Conservation (phyloP, 495 filamentous ascomycete species). For the Talaromyces liani region DNA sequence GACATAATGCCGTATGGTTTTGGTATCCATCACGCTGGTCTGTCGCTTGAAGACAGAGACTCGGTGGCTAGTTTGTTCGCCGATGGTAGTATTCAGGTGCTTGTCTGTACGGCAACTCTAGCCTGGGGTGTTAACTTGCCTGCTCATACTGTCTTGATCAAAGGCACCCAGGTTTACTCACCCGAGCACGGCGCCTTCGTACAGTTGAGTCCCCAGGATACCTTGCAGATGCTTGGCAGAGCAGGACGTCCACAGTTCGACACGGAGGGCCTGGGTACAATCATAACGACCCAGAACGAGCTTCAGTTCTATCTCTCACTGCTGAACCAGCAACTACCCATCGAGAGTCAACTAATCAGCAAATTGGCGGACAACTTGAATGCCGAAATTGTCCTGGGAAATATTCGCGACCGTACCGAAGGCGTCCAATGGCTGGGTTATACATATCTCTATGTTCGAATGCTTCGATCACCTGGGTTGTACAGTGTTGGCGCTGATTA, state of each 20-base stretch:
- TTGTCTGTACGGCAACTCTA: conserved; percentile 93
- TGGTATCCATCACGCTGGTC: conserved; percentile 95
- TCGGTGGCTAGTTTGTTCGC: conserved; percentile 93
- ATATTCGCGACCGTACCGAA: conserved; percentile 87
- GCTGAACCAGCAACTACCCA: conserved; percentile 93
- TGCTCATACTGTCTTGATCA: conserved; percentile 94
- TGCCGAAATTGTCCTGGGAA: conserved; percentile 92
- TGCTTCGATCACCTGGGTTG: conserved; percentile 90
- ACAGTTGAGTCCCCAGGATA: conserved; percentile 93
- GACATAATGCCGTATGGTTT: conserved; percentile 94
- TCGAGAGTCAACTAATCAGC: conserved; percentile 92
- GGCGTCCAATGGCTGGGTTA: conserved; percentile 98
- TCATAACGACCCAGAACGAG: conserved; percentile 91
- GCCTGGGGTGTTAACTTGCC: conserved; percentile 96
- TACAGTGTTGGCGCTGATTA: conserved; percentile 97
- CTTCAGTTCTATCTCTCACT: conserved; percentile 96
- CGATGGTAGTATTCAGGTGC: conserved; percentile 84
- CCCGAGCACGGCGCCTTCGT: conserved; percentile 99
- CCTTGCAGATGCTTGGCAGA: conserved; percentile 97
- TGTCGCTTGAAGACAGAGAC: conserved; percentile 86
- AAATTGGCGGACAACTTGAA: conserved; percentile 95
- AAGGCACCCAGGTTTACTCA: conserved; percentile 95
- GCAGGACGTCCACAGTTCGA: conserved; percentile 95
- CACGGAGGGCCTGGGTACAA: conserved; percentile 96
- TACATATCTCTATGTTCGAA: conserved; percentile 95